These are phyloP conservation scores for Populus tremula DNA, from an alignment of 345 rosid genomes.

Conservation along the genomic window DNA sequence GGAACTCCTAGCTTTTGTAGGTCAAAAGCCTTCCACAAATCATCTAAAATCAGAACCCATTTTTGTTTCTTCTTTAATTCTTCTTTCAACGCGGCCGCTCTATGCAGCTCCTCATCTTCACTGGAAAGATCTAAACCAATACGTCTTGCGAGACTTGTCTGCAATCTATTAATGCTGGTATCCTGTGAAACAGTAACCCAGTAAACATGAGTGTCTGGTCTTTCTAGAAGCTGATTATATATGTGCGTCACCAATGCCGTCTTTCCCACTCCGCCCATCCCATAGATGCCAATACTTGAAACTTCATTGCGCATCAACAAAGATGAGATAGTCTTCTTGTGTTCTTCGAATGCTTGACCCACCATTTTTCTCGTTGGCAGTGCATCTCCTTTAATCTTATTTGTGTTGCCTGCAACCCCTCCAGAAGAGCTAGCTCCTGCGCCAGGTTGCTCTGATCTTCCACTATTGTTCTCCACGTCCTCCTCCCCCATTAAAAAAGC, in stretches of 20 bases:
- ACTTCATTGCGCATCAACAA: not conserved
- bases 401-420: not conserved
- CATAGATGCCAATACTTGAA: slow-evolving; percentile 9
- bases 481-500: no score
- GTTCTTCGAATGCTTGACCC: not conserved
- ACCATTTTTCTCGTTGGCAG: not conserved
- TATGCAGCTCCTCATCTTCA: not conserved
- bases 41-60: not conserved
- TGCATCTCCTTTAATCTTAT: not conserved
- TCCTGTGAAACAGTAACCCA: slow-evolving; percentile 22
- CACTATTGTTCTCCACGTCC: no score
- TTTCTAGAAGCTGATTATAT: not conserved
- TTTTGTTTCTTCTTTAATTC: not conserved
- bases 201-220: not conserved
- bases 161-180: not conserved
- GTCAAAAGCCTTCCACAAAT: no score
- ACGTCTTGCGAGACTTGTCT: not conserved
- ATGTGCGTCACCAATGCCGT: slow-evolving; percentile 1
- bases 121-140: no score
- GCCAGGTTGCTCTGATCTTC: no score
- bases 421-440: not conserved
- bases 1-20: no score
- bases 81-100: not conserved
- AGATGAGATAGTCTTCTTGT: not conserved
- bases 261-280: slow-evolving; percentile 18